Base-by-base conservation (phyloP, 2,329 filamentous ascomycete genomes). In the Fonsecaea multimorphosa region DNA sequence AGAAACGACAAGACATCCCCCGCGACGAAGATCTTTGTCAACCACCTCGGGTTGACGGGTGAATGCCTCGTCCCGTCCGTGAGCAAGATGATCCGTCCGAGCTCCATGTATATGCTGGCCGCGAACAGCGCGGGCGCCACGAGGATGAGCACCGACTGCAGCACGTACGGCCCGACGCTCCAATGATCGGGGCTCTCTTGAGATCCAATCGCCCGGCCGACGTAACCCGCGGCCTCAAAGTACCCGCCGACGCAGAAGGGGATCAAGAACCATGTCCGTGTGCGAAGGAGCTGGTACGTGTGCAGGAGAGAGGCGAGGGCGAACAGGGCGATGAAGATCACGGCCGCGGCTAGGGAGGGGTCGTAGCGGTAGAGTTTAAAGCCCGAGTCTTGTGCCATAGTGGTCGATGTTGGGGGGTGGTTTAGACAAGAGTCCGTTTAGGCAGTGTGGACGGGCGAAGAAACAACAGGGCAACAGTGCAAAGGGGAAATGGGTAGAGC, bases 21-120 rank as follows among this genome's bases (percentile, higher is more conserved):
- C 1, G 70, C 58, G n/a, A 83, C 78, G 22, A 82, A 82, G 0
- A 78, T 62, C 3, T 75, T 72, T 3, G 78, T 79, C 2, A 82
- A 65, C 1, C 73, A 72, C 1, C 73, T 68, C 1, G 79, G 77
- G 0, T 76, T 76, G 58, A 82, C 75, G 2, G 67, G 64, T 2
- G 78, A 74, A 16, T 81, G 72, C 4, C 2, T 72, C 71, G 12
- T 73, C 74, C 0, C 76, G 73, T 2, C 65, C n/a, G 56, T 59
- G 16, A 61, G 8, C 68, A 81, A 70, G n/a, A 82, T 77, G 77
- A 83, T 81, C 1, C 80, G 77, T 2, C 76, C 80, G 14, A 83
- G 73, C 8, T 78, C 74, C 78, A 83, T 82, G 72, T 82, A 82
- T n/a, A 77, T 77, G 61, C 78, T 82, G 2, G 80, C 80, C 61